These are phyloP conservation scores for Globisporangium okanoganense DNA, from an alignment of 352 stramenopile species.

Conservation along the genomic window DNA sequence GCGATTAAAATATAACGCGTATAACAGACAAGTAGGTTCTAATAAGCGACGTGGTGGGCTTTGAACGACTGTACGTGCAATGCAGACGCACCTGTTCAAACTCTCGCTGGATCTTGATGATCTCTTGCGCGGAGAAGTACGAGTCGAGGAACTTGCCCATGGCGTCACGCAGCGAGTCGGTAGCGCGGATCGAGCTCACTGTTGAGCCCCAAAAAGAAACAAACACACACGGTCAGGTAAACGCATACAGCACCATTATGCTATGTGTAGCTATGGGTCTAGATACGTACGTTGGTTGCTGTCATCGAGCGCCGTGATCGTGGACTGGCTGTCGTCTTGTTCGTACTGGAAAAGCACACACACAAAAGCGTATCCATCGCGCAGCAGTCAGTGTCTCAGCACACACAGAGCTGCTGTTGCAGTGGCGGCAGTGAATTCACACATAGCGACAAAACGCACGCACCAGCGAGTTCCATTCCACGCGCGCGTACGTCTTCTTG, in stretches of 20 bases:
- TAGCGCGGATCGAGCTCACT: conserved; percentile 28
- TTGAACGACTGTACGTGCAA: not conserved
- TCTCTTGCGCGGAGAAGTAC: conserved; percentile 60
- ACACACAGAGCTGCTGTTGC: not conserved
- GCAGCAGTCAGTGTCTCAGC: not conserved
- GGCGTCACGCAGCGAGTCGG: conserved; percentile 40
- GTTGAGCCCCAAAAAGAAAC: too few relatives aligned
- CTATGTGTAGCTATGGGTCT: too few relatives aligned
- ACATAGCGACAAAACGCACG: not conserved
- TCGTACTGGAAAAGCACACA: conserved; percentile 18
- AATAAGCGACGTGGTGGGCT: not conserved
- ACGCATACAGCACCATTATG: too few relatives aligned
- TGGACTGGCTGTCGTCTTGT: conserved; percentile 11
- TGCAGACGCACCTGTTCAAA: conserved; percentile 46
- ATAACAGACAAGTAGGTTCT: not conserved
- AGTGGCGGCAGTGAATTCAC: not conserved
- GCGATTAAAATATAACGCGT: not conserved
- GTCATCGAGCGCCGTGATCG: conserved; percentile 6
- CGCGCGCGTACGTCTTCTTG: conserved; percentile 71
- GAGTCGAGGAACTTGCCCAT: conserved; percentile 60
- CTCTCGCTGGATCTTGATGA: conserved; percentile 52
- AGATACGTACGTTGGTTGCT: conserved; percentile 10
- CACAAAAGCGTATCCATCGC: conserved; percentile 1
- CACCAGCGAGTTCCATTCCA: conserved; percentile 80
- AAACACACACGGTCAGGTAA: too few relatives aligned